phyloP scores from a whole-genome alignment of 345 rosid species.

The Dipteronia sinensis region DNA sequence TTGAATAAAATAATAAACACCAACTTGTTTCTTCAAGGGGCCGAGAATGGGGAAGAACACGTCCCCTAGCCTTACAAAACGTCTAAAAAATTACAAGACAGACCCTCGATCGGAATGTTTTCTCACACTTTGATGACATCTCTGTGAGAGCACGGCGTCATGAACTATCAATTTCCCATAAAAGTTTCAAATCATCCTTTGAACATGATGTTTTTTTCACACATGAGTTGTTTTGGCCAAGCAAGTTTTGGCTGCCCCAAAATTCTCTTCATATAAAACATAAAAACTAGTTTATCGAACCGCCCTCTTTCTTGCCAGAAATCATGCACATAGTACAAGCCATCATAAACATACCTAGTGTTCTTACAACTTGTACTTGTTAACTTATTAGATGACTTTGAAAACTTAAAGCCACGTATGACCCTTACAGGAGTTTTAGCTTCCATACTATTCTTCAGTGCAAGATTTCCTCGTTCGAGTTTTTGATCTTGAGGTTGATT shows the following conservation, averaged over 20 bases:
- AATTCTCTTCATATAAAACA: conserved; percentile 24
- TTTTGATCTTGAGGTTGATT: conserved; percentile 25
- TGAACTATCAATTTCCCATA: too few species aligned
- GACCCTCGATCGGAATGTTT: too few species aligned
- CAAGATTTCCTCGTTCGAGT: conserved; percentile 41
- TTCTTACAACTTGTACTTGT: neutral
- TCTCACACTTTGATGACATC: too few species aligned
- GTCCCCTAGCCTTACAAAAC: too few species aligned
- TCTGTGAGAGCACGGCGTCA: too few species aligned
- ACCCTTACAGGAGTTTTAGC: conserved; percentile 27
- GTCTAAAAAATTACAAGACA: too few species aligned
- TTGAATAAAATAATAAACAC: too few species aligned
- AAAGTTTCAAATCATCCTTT: too few species aligned
- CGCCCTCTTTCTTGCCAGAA: conserved; percentile 25
- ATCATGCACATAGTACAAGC: conserved; percentile 25
- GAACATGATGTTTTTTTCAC: too few species aligned
- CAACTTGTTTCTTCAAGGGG: too few species aligned
- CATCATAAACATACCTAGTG: conserved; percentile 31
- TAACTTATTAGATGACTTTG: neutral
- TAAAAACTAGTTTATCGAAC: conserved; percentile 29
- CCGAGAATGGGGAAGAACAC: too few species aligned
- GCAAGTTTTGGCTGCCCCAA: neutral
- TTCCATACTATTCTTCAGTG: conserved; percentile 37
- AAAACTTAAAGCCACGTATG: conserved; percentile 1
- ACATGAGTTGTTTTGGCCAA: too few species aligned